These are phyloP conservation scores for Nakazawaea pomicola DNA, from an alignment of 805 yeast species.

Conservation along the genomic window DNA sequence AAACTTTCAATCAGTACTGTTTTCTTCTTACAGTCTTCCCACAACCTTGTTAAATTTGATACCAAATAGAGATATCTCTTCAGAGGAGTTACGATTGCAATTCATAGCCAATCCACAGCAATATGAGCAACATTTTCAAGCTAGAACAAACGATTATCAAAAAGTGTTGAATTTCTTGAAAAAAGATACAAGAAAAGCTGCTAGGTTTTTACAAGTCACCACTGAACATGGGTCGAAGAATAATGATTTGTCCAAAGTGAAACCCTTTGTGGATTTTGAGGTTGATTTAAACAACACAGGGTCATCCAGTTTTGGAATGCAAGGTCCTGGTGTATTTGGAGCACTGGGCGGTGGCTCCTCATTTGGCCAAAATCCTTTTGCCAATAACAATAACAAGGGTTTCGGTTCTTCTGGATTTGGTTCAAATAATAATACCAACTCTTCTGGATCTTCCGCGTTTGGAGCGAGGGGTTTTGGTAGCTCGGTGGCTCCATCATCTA, in stretches of 20 bases:
- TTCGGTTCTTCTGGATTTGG: constrained; percentile 19
- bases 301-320: background rate
- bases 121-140: constrained; percentile 34
- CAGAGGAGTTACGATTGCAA: constrained; percentile 47
- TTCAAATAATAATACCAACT: constrained; percentile 5
- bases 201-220: constrained; percentile 49
- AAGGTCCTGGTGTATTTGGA: constrained; percentile 15
- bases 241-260: constrained; percentile 6
- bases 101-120: constrained; percentile 37
- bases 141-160: constrained; percentile 43
- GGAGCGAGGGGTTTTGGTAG: too few relatives aligned
- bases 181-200: constrained; percentile 43
- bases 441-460: constrained; percentile 19
- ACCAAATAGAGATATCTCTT: constrained; percentile 46
- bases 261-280: constrained; percentile 12
- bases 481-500: constrained; percentile 2
- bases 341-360: constrained; percentile 7
- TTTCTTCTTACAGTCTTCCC: constrained; percentile 44
- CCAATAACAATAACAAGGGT: background rate
- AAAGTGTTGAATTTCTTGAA: constrained; percentile 33
- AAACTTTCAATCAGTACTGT: constrained; percentile 27
- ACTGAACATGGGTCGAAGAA: constrained; percentile 12
- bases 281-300: constrained; percentile 16
- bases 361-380: background rate
- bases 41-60: constrained; percentile 45